These are phyloP conservation scores for Sporothrix mexicana DNA, from an alignment of 2,329 filamentous ascomycete species.

Conservation along the genomic window DNA sequence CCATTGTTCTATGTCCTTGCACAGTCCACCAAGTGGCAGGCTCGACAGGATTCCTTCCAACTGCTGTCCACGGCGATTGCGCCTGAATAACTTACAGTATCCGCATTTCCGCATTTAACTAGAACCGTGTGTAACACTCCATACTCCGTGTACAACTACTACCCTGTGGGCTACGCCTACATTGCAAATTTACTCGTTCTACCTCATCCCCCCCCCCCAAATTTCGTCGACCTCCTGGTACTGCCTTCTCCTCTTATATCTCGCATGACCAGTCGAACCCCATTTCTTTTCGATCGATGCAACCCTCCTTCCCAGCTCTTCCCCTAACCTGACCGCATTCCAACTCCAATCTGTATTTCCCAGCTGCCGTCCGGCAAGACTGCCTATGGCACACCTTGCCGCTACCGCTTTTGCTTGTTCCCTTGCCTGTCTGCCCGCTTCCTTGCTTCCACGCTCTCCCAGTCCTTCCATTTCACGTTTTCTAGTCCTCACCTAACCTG, in stretches of 20 bases:
- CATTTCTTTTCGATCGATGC: conserved; percentile 2
- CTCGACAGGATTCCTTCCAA: not conserved
- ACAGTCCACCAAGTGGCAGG: not conserved
- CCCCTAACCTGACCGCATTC: not conserved
- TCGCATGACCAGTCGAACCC: not conserved
- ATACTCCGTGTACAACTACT: not conserved
- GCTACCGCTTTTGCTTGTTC: not conserved
- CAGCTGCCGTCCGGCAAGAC: not conserved
- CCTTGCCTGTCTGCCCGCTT: not conserved
- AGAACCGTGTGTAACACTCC: not conserved
- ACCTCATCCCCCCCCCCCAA: too few relatives aligned
- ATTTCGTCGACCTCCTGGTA: not conserved
- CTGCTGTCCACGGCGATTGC: not conserved
- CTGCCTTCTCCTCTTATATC: not conserved
- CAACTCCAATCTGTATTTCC: not conserved
- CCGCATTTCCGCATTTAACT: not conserved
- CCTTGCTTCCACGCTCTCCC: not conserved
- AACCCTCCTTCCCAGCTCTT: not conserved
- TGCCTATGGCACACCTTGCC: not conserved
- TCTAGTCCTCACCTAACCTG: not conserved
- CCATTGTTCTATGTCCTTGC: not conserved
- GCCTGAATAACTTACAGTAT: not conserved
- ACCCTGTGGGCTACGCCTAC: not conserved
- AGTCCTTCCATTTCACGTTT: not conserved
- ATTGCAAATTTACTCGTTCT: not conserved